Base-by-base conservation (phyloP, 768 basidiomycete species). In the Astraeus odoratus region DNA sequence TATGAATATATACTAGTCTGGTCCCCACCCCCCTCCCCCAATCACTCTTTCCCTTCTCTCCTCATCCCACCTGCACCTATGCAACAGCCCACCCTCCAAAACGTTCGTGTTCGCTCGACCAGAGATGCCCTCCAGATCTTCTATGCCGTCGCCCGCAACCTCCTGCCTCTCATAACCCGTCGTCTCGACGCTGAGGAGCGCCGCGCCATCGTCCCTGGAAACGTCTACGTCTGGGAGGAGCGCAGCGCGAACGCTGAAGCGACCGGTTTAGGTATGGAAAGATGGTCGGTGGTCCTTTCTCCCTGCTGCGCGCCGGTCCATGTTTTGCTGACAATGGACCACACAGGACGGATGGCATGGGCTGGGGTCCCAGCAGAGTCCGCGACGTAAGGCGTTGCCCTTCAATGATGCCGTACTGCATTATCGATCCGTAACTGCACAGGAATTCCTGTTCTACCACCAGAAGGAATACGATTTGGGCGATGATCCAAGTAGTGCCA, bases 171-270 rank as follows among this genome's bases (percentile, higher is more conserved):
- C 58, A 86, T 88, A 57, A 85, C 83, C 18, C 78, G 87, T 45
- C 80, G 87, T 7, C 75, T 91, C 53, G 87, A 90, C 58, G 83
- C 83, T 35, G 86, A 89, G 59, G 87, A 90, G 61, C 77, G 87
- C 33, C 72, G 80, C 38, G 77, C 77, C 15, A 84, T 91, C 55
- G 53, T 72, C 15, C 76, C 87, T 0, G 87, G 87, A 20, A 86
- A 86, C 53, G 84, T 89, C 19, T 90, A 88, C 54, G 84, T 90
- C 49, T 91, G 88, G 87, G 87, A 91, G 59, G 87, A 91, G 54
- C 82, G 86, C 50, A 83, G 83, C 20, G 83, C 86, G 6, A 86
- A 84, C 58, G 80, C 83, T n/a, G 86, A 87, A 57, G 71, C 74
- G 42, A 85, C 86, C 8, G 87, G 87, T 12, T 75, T 88, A 38